A percentile compares a stretch with the other conserved stretches of the same genome.
phyloP scores from a whole-genome alignment of 2,329 filamentous ascomycete genomes.

The Penicillium psychrosexuale region DNA sequence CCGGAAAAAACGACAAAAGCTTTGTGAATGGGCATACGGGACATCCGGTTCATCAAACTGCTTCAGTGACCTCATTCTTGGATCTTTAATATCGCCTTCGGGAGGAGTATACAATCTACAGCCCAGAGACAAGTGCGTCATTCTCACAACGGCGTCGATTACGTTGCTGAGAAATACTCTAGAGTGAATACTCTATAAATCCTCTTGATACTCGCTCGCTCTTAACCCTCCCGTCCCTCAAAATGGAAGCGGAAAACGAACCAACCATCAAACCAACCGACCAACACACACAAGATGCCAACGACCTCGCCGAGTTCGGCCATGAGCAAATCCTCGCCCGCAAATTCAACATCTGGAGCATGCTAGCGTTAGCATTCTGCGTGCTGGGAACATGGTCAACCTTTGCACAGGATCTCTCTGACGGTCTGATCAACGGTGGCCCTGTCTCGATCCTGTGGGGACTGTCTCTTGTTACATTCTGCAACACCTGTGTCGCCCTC shows the following conservation, averaged over 20 bases:
- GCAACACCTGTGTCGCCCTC: constrained; percentile 53
- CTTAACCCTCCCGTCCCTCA: neutral
- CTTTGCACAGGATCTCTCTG: constrained; percentile 52
- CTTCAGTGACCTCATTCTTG: neutral
- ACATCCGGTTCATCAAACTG: neutral
- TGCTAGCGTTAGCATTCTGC: constrained; percentile 56
- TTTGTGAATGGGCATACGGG: constrained; percentile 1
- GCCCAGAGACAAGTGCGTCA: neutral
- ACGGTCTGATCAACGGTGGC: constrained; percentile 53
- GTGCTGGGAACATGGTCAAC: constrained; percentile 58
- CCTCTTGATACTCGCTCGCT: neutral
- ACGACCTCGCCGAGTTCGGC: constrained; percentile 41
- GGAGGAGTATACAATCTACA: neutral
- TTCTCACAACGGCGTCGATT: neutral
- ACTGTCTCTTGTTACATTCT: constrained; percentile 49
- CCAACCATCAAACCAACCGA: constrained; percentile 21
- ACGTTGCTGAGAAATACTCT: constrained; percentile 11
- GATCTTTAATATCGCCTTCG: neutral
- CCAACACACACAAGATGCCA: constrained; percentile 39
- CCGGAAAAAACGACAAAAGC: constrained; percentile 11
- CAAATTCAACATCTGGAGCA: constrained; percentile 55
- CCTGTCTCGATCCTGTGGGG: constrained; percentile 56
- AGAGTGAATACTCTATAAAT: neutral
- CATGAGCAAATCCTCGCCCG: constrained; percentile 42
- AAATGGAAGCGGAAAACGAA: constrained; percentile 18